These are phyloP conservation scores for Cardamine chenopodiifolia DNA, from an alignment of 345 rosid species.

Conservation along the genomic window DNA sequence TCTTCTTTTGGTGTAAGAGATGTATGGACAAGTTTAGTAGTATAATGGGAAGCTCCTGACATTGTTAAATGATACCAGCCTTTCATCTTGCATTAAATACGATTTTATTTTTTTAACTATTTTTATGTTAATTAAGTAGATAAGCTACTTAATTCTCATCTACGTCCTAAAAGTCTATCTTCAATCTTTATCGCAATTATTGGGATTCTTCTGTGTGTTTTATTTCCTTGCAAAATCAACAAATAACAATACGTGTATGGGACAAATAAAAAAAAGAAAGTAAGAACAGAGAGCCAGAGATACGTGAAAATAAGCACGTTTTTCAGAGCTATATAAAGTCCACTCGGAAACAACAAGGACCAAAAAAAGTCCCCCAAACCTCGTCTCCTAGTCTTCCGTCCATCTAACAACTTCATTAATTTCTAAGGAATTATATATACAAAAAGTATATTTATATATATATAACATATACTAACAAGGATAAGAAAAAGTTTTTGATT, in stretches of 20 bases:
- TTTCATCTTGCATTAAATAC: not conserved
- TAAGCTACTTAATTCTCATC: too few relatives aligned
- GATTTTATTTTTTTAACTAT: too few relatives aligned
- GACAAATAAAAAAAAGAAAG: not conserved
- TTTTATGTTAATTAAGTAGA: too few relatives aligned
- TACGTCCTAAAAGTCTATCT: not conserved
- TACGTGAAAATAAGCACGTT: conserved; percentile 21
- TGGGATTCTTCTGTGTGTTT: not conserved
- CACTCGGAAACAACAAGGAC: conserved; percentile 26
- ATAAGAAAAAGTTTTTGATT: not conserved
- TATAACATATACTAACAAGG: not conserved
- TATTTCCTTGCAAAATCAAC: not conserved
- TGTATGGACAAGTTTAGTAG: not conserved
- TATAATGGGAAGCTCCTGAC: not conserved
- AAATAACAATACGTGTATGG: not conserved
- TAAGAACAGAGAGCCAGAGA: not conserved
- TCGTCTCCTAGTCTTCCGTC: not conserved
- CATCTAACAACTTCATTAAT: not conserved
- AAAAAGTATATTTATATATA: not conserved
- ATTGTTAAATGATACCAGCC: not conserved
- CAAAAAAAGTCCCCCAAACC: not conserved
- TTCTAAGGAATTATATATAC: not conserved
- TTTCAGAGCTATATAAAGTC: not conserved
- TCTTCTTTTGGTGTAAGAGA: not conserved
- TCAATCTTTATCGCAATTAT: not conserved